Evolutionary conservation across 225 moss, liverwort and hornwort genomes (phyloP).

Genomic region (Physcomitrium patens): DNA sequence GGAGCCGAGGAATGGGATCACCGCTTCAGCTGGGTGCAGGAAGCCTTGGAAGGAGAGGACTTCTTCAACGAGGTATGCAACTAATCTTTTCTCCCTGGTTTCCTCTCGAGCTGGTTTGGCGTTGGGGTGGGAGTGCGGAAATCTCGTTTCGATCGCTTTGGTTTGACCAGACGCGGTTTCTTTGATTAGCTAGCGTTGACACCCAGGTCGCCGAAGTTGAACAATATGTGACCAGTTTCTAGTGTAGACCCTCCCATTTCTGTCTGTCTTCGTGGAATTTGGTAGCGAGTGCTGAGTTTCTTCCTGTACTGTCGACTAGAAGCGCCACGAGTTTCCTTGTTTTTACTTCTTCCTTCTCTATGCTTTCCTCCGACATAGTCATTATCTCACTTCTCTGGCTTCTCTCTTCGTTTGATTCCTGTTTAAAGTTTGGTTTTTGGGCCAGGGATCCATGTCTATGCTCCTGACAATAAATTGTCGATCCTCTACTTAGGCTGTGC

Average conservation of each 20-base stretch:
- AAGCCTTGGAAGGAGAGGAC: constrained; percentile 34
- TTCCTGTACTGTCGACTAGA: background rate
- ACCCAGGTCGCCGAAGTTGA: background rate
- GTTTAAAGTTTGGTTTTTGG: background rate
- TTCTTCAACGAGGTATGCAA: constrained; percentile 25
- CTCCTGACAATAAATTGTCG: background rate
- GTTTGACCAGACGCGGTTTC: constrained; percentile 18
- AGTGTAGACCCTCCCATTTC: constrained; percentile 15
- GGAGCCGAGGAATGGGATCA: constrained; percentile 16
- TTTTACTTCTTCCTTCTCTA: too few relatives aligned
- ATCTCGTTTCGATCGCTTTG: background rate
- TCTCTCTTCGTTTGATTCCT: background rate
- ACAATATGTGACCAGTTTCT: background rate
- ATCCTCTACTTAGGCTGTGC: constrained; percentile 2
- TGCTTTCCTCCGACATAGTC: background rate
- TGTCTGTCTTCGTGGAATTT: background rate
- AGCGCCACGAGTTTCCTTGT: background rate
- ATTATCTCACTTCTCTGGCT: background rate
- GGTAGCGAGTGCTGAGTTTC: background rate
- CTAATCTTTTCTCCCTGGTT: background rate
- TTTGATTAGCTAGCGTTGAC: background rate
- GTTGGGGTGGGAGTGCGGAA: background rate
- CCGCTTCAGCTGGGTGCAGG: constrained; percentile 25
- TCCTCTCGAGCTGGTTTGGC: background rate
- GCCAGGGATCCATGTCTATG: background rate